Evolutionary conservation across 129 eudicot species (phyloP), one percentile per base, ranked within the genome.

Genomic region (Scalesia atractyloides): DNA sequence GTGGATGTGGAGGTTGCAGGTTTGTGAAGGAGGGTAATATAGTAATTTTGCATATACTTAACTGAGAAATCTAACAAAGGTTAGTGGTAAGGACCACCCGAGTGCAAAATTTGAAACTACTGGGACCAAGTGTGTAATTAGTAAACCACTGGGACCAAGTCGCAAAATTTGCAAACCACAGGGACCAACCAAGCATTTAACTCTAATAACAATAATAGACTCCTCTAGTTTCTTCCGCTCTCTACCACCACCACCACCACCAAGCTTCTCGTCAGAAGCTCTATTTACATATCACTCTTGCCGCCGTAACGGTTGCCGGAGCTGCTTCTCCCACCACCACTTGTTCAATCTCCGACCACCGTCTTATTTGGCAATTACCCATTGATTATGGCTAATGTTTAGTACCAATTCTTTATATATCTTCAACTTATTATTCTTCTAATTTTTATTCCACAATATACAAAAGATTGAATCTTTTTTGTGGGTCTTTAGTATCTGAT

Each of bases 301-400:
- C 80, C 76, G 66, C 39, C 51, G 24, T 49, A 30, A 22, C 81
- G 64, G 70, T 69, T 20, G 57, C 34, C 71, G 70, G 74, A 69
- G 34, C 34, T 30, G 34, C 34, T 30, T 30, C 34, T 30, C 34
- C 34, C 34, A 74, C 79, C 66, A 44, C 72, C 73, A 13, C 48
- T 14, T 34, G 33, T 36, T 46, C 73, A 15, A 58, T 43, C 68
- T 57, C 68, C 74, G 54, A 52, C 79, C 65, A 17, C 64, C 69
- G 62, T 73, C 64, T 79, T 58, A 46, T 66, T 16, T 59, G 19
- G 30, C 75, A 50, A 51, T 52, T 80, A 22, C 83, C 83, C 18
- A 43, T 80, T 74, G 83, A 80, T 73, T 67, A 80, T 49, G 83
- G 83, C 83, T 80, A 80, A 80, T 73, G n/a, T 66, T 67, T 73